Evolutionary conservation across 1,139 yeast genomes (phyloP).

Genomic region (Zygosaccharomyces sapae): DNA sequence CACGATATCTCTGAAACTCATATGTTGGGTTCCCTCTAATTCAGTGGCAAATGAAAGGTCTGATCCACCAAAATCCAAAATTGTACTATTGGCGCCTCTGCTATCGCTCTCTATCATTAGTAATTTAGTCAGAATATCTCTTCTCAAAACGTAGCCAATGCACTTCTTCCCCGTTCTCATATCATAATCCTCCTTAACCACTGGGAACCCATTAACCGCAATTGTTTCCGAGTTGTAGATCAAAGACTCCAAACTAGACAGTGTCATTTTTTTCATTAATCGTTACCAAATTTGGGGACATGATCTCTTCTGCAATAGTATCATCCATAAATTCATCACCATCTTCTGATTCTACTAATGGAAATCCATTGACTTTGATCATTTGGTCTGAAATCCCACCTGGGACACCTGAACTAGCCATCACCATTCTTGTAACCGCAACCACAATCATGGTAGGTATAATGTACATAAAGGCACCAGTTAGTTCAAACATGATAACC

Average conservation of each 20-base stretch:
- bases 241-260: constrained; percentile 38
- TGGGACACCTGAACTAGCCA: constrained; percentile 63
- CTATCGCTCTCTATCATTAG: constrained; percentile 16
- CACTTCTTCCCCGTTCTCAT: constrained; percentile 24
- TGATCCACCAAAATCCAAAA: constrained; percentile 22
- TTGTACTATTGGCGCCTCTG: constrained; percentile 14
- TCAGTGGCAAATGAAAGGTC: constrained; percentile 17
- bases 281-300: constrained; percentile 54
- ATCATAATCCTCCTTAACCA: constrained; percentile 37
- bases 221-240: constrained; percentile 34
- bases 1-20: constrained; percentile 45
- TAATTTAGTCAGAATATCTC: constrained; percentile 22
- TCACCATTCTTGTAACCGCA: constrained; percentile 77
- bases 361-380: constrained; percentile 84
- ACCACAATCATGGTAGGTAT: constrained; percentile 96
- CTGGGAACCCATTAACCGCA: constrained; percentile 53
- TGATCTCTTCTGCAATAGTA: constrained; percentile 56
- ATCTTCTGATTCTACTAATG: constrained; percentile 72
- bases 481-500: constrained; percentile 90
- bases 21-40: constrained; percentile 14
- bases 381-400: constrained; percentile 95
- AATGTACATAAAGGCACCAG: constrained; percentile 87
- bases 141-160: constrained; percentile 31
- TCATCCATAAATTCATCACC: constrained; percentile 48
- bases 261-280: constrained; percentile 40